Percentiles rank a stretch among this genome's conserved stretches.
Conservation (phyloP, 1,284 basidiomycete species). For the Trametes versicolor region DNA sequence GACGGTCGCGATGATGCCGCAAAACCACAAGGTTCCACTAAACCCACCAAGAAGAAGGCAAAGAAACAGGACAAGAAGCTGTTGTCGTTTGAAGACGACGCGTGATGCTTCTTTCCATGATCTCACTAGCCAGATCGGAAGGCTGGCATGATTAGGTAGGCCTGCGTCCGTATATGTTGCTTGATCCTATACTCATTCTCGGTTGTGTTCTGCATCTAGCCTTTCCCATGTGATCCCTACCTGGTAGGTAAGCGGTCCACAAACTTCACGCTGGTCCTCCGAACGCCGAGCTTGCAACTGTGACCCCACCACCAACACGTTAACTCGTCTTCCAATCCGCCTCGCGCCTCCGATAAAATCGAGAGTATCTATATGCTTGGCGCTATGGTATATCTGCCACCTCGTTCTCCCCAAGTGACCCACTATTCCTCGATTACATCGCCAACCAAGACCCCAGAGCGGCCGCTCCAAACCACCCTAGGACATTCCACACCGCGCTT, state of each 20-base stretch:
- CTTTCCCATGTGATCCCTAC: too few relatives aligned
- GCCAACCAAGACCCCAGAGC: not conserved
- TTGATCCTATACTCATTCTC: not conserved
- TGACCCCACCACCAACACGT: too few relatives aligned
- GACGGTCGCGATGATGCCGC: conserved; percentile 43
- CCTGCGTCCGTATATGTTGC: not conserved
- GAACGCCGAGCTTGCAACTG: too few relatives aligned
- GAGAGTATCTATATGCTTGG: too few relatives aligned
- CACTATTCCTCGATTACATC: not conserved
- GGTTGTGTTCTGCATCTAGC: too few relatives aligned
- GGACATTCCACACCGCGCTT: not conserved
- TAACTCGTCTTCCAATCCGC: too few relatives aligned
- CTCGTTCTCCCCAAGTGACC: not conserved
- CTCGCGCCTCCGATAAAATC: too few relatives aligned
- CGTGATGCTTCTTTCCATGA: conserved; percentile 9
- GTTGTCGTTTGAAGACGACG: conserved; percentile 66
- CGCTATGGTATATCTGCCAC: not conserved
- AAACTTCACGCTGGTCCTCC: too few relatives aligned
- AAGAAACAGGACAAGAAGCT: conserved; percentile 61
- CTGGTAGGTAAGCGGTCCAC: too few relatives aligned
- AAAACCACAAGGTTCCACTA: conserved; percentile 37
- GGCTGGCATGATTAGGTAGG: too few relatives aligned
- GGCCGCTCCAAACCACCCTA: not conserved
- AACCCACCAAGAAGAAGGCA: conserved; percentile 54
- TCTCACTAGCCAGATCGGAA: too few relatives aligned